Base-by-base conservation (phyloP, 805 yeast species). In the Sugiyamaella smithiae region DNA sequence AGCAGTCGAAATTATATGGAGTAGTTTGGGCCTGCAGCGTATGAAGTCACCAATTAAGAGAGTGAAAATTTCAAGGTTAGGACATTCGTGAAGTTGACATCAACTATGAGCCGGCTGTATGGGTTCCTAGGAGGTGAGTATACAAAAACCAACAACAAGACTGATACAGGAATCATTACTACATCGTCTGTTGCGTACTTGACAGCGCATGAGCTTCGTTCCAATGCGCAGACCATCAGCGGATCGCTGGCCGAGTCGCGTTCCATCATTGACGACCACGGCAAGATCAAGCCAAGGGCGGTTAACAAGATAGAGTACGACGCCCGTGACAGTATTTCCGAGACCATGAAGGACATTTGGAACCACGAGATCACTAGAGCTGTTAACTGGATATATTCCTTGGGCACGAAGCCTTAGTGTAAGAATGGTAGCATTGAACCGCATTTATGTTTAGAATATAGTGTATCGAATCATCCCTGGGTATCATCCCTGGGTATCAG, bases 311-410 rank as follows among this genome's bases (percentile, higher is more conserved):
- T 70, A 40, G 61, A 70, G 17, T 79, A 79, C 50, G 65, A 70
- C 49, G 68, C 74, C 24, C 73, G 85, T 25, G 66, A 70, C 8
- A 63, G 67, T 20, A 52, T 80, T 26, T 59, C 59, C 7, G 89
- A 87, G 64, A 82, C 89, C 0, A 70, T 77, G 52, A 84, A 82
- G 56, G 95, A 86, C 59, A 72, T 85, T 36, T 86, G 95, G 95
- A 83, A 86, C 61, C 81, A 78, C 40, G 90, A 85, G 62, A 75
- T 86, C 46, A 73, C 84, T 49, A 71, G 69, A 38, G 75, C 77
- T 50, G 86, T 82, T 19, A 80, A 80, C 56, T 82, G 85, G 78
- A 56, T 84, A 11, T 84, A 84, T 59, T 59, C 57, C 11, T 23
- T 45, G 12, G 44, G 74, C 22, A 16, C 22, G 7, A 31, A 26